phyloP scores from a whole-genome alignment of 2,329 filamentous ascomycete species.

The Trichoderma afroharzianum region DNA sequence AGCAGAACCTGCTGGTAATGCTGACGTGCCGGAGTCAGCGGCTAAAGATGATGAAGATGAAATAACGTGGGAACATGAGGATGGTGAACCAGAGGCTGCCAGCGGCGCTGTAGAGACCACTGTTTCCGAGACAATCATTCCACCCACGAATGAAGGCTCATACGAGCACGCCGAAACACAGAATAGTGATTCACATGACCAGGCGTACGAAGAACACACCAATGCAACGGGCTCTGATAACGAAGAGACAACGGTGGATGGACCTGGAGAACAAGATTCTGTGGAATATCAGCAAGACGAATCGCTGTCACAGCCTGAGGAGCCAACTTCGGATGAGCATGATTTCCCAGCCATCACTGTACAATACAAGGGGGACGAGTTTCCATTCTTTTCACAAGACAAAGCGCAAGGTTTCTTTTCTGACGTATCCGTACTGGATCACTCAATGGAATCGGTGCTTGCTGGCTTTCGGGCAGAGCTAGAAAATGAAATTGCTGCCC shows the following conservation, averaged over 20 bases:
- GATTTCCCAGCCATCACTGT: constrained; percentile 39
- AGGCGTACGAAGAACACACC: constrained; percentile 6
- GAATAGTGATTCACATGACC: constrained; percentile 14
- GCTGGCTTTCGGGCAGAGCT: constrained; percentile 45
- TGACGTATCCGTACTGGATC: constrained; percentile 39
- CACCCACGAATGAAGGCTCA: neutral
- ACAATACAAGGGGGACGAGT: constrained; percentile 43
- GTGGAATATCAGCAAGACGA: constrained; percentile 17
- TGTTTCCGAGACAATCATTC: neutral
- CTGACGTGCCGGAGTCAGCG: neutral
- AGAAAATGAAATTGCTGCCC: constrained; percentile 40
- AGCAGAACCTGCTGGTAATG: neutral
- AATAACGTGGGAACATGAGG: constrained; percentile 22
- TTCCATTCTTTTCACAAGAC: constrained; percentile 37
- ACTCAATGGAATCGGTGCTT: constrained; percentile 43
- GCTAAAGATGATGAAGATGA: constrained; percentile 19
- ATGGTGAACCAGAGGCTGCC: neutral
- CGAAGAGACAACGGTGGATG: constrained; percentile 20
- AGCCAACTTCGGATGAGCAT: constrained; percentile 13
- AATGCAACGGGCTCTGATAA: constrained; percentile 40
- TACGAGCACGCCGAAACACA: neutral
- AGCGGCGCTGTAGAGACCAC: neutral
- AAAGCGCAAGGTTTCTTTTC: constrained; percentile 43
- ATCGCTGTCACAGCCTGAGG: neutral
- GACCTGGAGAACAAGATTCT: constrained; percentile 17